Conservation (phyloP, 305 asterid genomes). For the Stenogyne calaminthoides region DNA sequence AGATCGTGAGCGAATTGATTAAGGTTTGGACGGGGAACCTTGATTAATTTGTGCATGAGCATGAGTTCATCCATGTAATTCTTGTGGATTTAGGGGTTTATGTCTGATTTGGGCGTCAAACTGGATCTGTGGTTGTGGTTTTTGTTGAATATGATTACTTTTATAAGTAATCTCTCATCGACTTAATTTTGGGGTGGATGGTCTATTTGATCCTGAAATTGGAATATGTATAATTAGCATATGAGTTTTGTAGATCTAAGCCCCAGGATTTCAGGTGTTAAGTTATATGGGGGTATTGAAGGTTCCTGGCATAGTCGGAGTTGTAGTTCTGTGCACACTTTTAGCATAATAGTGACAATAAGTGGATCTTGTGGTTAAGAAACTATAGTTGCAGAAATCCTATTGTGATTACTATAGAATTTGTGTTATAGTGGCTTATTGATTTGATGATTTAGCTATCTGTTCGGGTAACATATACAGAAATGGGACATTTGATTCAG, state of each 20-base stretch:
- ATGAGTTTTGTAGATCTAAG: too few species aligned
- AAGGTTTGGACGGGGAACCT: slow-evolving; percentile 60
- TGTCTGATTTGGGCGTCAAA: not conserved
- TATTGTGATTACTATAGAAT: not conserved
- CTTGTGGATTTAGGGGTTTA: slow-evolving; percentile 12
- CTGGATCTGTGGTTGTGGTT: not conserved
- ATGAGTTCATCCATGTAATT: slow-evolving; percentile 23
- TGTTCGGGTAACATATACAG: too few species aligned
- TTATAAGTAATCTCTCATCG: not conserved
- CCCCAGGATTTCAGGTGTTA: too few species aligned
- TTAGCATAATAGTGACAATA: not conserved
- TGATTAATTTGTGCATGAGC: slow-evolving; percentile 40
- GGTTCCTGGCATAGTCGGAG: too few species aligned
- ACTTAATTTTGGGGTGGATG: not conserved
- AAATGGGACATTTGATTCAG: too few species aligned
- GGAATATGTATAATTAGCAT: not conserved
- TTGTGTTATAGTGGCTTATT: too few species aligned
- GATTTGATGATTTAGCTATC: too few species aligned
- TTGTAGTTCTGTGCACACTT: too few species aligned
- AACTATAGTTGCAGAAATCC: not conserved
- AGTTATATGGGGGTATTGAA: too few species aligned
- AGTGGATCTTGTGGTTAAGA: not conserved
- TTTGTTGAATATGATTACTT: not conserved
- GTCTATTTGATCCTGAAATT: not conserved
- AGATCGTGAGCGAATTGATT: slow-evolving; percentile 78